Conservation (phyloP, 371 early-diverging fungal genomes). For the Syncephalastrum monosporum region DNA sequence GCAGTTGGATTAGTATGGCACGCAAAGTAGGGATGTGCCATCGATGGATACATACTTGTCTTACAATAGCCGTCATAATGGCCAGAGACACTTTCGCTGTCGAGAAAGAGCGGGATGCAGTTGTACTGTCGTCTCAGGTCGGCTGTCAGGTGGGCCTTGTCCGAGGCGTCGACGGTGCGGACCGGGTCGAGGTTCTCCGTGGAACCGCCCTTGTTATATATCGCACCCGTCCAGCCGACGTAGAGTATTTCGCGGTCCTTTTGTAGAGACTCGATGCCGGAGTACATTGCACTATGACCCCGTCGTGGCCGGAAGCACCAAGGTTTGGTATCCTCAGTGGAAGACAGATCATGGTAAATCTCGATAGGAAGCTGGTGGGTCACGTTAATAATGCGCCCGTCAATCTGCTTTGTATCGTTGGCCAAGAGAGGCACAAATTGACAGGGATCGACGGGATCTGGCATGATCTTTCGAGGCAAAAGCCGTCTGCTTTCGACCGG, state of each 20-base stretch:
- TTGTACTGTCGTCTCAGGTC: constrained; percentile 50
- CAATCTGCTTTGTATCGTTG: neutral
- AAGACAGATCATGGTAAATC: constrained; percentile 3
- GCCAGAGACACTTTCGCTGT: constrained; percentile 64
- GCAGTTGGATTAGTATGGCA: neutral
- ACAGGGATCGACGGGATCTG: neutral
- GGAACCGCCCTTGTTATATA: constrained; percentile 37
- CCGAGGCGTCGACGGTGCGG: constrained; percentile 28
- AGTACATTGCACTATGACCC: constrained; percentile 78
- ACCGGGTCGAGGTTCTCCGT: constrained; percentile 24
- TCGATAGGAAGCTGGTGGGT: constrained; percentile 48
- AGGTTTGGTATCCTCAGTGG: constrained; percentile 1
- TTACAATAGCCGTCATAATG: constrained; percentile 94
- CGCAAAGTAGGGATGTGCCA: neutral
- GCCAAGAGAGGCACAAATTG: constrained; percentile 16
- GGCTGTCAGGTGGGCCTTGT: constrained; percentile 33
- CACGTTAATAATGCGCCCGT: constrained; percentile 50
- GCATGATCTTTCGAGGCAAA: too few species aligned
- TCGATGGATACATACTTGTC: constrained; percentile 56
- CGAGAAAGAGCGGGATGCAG: constrained; percentile 78
- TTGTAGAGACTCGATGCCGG: constrained; percentile 62
- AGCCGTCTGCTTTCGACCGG: too few species aligned
- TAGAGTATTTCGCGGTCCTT: constrained; percentile 51
- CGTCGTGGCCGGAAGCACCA: constrained; percentile 45
- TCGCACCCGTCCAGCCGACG: constrained; percentile 69